Conservation (phyloP, 2,329 filamentous ascomycete genomes). For the Microcera coccophila region DNA sequence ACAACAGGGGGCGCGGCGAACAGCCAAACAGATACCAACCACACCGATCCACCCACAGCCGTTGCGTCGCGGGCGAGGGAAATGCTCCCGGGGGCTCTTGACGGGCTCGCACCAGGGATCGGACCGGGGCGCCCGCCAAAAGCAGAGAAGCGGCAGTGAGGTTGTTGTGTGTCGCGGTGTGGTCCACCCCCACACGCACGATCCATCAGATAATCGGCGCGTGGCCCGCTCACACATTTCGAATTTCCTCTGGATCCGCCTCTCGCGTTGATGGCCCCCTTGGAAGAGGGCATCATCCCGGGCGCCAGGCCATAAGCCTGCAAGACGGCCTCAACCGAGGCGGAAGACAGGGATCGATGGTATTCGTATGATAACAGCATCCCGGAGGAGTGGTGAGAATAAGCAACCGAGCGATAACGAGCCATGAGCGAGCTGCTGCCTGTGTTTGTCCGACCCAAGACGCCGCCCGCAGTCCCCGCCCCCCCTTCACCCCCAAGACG, state of each 20-base stretch:
- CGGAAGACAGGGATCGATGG: not conserved
- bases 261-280: too few species aligned
- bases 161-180: not conserved
- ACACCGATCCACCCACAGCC: not conserved
- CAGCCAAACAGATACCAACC: not conserved
- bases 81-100: not conserved
- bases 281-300: too few species aligned
- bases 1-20: constrained; percentile 2
- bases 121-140: not conserved
- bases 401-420: too few species aligned
- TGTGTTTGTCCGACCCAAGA: not conserved
- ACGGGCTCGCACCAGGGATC: not conserved
- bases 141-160: not conserved
- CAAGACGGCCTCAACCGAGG: not conserved
- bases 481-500: not conserved
- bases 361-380: too few species aligned
- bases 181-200: not conserved
- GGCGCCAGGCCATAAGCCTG: too few species aligned
- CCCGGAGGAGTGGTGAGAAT: too few species aligned
- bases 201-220: not conserved
- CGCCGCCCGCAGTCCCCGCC: not conserved
- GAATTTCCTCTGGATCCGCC: too few species aligned
- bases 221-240: not conserved
- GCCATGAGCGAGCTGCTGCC: not conserved
- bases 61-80: not conserved